Evolutionary conservation across 2,329 filamentous ascomycete genomes (phyloP), one percentile per base, ranked within the genome.

Genomic region (Pleurostoma richardsiae): DNA sequence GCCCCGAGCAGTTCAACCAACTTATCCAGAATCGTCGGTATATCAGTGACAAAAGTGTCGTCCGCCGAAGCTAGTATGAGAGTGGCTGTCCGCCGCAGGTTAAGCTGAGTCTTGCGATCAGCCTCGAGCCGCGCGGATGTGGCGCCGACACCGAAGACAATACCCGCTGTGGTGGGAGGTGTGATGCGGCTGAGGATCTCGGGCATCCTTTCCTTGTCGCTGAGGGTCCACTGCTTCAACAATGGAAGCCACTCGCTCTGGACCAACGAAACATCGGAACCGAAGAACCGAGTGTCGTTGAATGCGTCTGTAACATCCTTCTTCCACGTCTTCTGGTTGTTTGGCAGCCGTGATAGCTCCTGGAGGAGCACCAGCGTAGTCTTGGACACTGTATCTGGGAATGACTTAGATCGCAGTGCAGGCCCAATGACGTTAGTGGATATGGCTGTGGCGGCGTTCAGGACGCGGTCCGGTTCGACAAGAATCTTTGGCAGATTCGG

Each of bases 101-200:
- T 96, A 30, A 96, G 77, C 66, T 97, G 92, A 1, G 91, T 90
- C 67, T 86, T 94, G 48, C 91, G 85, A 65, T 99, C 94, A 5
- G 95, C 90, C 67, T 99, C 94, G n/a, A 95, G 79, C 49, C 94
- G 80, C 33, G 94, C 94, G 40, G 91, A 95, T 27, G 89, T 90
- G 5, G 94, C 94, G 8, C 95, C 95, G 1, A 99, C 94, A n/a
- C 94, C 94, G 59, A 99, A 99, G 62, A 99, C 92, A 56, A 99
- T 95, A 6, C 94, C 94, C 0, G 95, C 94, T 10, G 91, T 92
- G 1, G 91, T 90, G 5, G 94, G 94, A 4, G 91, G 80, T 5
- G 84, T 84, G 51, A 99, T 79, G 26, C 90, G 85, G 36, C 80
- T 75, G 6, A 97, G 68, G 4, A 96, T 72, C 51, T 99, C 94